Evolutionary conservation across 116 monocot species (phyloP), one percentile per base, ranked within the genome.

Genomic region (Phalaenopsis hybrid): DNA sequence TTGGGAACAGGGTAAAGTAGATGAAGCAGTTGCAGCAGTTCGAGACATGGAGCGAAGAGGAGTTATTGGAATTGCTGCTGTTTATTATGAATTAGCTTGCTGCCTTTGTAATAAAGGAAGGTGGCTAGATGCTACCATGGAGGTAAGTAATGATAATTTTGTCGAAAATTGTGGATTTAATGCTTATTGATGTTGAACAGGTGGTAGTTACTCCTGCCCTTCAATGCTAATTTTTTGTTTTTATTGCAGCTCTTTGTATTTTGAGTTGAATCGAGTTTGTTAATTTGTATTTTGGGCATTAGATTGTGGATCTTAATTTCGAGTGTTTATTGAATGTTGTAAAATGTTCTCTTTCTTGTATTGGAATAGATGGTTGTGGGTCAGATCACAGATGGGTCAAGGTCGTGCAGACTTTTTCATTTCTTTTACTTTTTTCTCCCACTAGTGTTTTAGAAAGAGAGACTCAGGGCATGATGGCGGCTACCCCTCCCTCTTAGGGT

Each of bases 21-120:
- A 92, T 81, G 92, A 92, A 83, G 95, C 99, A 16, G 79, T 99
- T 63, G 78, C 85, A 58, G 88, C 91, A 57, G 91, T 93, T 33
- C 90, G 91, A 67, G 87, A 92, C 51, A 99, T 99, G 99, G 99
- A 99, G 79, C 80, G 84, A 23, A 95, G 89, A 86, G 93, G 93
- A 82, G 85, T 99, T 57, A 89, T 93, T 87, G 99, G 99, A 87
- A 75, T 74, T 82, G 88, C 91, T 45, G 85, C 88, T 84, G 89
- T 95, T 7, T 95, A 99, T 83, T 99, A 99, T 83, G 99, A 99
- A 91, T 80, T 99, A 85, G 95, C 93, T 58, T 92, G 95, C 44
- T 93, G 93, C 78, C 89, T 99, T 49, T 95, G 93, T 82, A 89
- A 88, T 61, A 90, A 87, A 77, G 99, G 99, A 76, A 90, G 88